phyloP scores from a whole-genome alignment of 306 rosid genomes.

The Prunus salicina region DNA sequence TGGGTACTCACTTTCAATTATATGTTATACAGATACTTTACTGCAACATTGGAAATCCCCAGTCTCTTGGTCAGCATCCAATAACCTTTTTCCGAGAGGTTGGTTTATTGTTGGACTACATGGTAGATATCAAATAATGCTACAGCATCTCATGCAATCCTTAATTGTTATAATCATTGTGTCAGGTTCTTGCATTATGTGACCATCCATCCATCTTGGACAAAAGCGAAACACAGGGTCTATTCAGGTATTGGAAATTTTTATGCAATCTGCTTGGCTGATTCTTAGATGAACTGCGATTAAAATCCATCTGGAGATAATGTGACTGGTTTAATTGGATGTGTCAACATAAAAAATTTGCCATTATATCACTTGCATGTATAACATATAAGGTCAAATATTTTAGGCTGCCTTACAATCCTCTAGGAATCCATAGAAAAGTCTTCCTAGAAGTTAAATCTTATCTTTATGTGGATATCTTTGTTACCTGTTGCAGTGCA shows the following conservation, averaged over 20 bases:
- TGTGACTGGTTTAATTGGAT: neutral
- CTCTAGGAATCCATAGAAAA: neutral
- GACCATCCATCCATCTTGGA: constrained; percentile 89
- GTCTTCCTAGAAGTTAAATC: neutral
- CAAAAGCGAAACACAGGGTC: constrained; percentile 81
- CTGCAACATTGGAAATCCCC: constrained; percentile 97
- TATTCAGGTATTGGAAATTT: constrained; percentile 72
- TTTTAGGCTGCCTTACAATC: neutral
- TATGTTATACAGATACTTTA: constrained; percentile 60
- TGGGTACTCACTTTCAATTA: constrained; percentile 10
- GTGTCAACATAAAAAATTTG: neutral
- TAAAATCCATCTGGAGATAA: neutral
- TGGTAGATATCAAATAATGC: constrained; percentile 8
- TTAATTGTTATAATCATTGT: neutral
- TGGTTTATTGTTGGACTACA: constrained; percentile 27
- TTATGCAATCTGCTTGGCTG: constrained; percentile 18
- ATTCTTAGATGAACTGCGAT: neutral
- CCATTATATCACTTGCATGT: neutral
- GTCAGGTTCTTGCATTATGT: constrained; percentile 80
- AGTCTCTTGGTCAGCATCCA: constrained; percentile 89
- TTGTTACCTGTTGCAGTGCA: constrained; percentile 43
- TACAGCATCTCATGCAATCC: constrained; percentile 18
- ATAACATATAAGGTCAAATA: neutral
- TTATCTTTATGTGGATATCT: constrained; percentile 5
- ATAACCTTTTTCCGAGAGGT: constrained; percentile 94